phyloP scores from a whole-genome alignment of 116 monocot genomes.

The Iris pallida region DNA sequence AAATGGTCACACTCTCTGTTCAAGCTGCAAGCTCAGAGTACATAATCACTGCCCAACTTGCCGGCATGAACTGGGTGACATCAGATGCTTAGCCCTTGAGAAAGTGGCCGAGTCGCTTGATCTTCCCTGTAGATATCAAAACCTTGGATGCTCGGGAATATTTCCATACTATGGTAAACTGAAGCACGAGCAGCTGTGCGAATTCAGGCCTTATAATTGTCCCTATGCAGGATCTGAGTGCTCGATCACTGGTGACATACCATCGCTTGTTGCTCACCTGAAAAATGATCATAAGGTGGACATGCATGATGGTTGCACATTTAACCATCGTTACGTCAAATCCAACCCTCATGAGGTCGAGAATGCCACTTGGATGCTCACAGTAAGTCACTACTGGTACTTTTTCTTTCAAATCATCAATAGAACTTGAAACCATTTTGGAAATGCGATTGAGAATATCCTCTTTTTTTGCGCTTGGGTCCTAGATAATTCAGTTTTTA shows the following conservation, averaged over 20 bases:
- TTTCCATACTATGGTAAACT: conserved; percentile 14
- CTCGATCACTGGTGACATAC: conserved; percentile 10
- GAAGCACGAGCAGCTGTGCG: conserved; percentile 9
- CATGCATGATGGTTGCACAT: conserved; percentile 15
- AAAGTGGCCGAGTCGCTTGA: conserved; percentile 24
- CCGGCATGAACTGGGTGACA: conserved; percentile 42
- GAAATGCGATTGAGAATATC: neutral
- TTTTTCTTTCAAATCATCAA: neutral
- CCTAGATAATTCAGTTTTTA: too few species aligned
- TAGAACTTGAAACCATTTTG: neutral
- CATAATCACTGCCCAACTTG: conserved; percentile 26
- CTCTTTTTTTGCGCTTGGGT: too few species aligned
- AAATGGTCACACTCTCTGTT: conserved; percentile 17
- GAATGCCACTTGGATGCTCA: conserved; percentile 49
- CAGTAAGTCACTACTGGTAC: conserved; percentile 3
- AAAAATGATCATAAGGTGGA: conserved; percentile 19
- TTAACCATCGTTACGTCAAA: conserved; percentile 15
- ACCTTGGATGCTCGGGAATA: conserved; percentile 9
- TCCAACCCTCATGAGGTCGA: conserved; percentile 42
- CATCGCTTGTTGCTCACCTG: conserved; percentile 10
- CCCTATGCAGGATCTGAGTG: conserved; percentile 18
- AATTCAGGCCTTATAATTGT: conserved; percentile 10
- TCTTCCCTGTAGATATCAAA: conserved; percentile 14
- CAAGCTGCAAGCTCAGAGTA: conserved; percentile 11
- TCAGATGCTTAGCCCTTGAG: conserved; percentile 48